Conservation (phyloP, 495 filamentous ascomycete species). For the Podospora tetraspora region DNA sequence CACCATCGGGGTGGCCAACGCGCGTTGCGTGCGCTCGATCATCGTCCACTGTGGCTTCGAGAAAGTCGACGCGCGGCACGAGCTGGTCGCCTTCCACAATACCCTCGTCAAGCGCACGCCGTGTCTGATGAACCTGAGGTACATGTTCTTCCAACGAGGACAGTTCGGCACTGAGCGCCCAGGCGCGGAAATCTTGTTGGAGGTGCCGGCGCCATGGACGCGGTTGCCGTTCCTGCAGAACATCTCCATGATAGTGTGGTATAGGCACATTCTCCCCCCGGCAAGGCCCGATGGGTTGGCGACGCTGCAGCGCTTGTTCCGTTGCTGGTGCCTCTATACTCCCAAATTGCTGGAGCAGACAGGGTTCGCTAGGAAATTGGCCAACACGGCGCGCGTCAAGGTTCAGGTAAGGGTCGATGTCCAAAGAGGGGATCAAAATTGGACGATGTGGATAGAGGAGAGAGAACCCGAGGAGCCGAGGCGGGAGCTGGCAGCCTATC, state of each 20-base stretch:
- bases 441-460: not conserved
- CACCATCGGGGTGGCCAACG: not conserved
- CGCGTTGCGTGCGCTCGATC: not conserved
- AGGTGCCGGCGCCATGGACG: not conserved
- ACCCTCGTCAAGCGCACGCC: not conserved
- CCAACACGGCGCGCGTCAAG: not conserved
- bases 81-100: not conserved
- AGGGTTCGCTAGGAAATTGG: not conserved
- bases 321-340: no score
- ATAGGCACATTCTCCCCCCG: no score
- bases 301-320: no score
- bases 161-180: no score
- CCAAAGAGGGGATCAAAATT: no score
- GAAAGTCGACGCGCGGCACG: not conserved
- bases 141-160: not conserved
- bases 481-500: not conserved
- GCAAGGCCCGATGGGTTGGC: no score
- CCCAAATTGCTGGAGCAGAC: no score
- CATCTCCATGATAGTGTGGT: not conserved
- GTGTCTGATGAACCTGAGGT: not conserved
- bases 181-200: not conserved
- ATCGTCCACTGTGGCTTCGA: not conserved
- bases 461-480: not conserved
- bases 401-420: no score
- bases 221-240: not conserved